phyloP scores from a whole-genome alignment of 2,329 filamentous ascomycete species.

The Fusarium aywerte region DNA sequence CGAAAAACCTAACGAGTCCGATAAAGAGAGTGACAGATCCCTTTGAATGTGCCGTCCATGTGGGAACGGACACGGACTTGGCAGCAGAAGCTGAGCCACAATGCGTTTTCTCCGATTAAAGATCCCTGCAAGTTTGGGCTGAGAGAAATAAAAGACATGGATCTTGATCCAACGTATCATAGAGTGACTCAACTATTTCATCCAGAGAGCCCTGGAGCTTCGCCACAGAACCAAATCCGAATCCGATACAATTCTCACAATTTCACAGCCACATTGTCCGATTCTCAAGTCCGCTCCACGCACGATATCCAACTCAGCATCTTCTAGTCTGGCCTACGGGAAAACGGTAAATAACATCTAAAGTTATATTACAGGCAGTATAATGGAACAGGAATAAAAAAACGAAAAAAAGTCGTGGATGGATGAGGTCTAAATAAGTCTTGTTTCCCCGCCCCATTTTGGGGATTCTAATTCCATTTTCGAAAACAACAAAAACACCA shows the following conservation, averaged over 20 bases:
- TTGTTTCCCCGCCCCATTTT: slow-evolving; percentile 18
- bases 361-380: neutral
- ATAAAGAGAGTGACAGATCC: neutral
- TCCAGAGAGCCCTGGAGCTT: neutral
- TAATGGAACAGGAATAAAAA: slow-evolving; percentile 4
- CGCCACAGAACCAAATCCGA: slow-evolving; percentile 7
- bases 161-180: accelerated
- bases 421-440: slow-evolving; percentile 21
- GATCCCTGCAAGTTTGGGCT: neutral
- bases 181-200: neutral
- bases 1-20: slow-evolving; percentile 1
- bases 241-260: slow-evolving; percentile 1
- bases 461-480: neutral
- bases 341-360: slow-evolving; percentile 2
- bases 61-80: slow-evolving; percentile 31
- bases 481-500: neutral
- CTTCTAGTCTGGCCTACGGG: slow-evolving; percentile 8
- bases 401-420: neutral
- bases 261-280: slow-evolving; percentile 17
- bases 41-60: neutral
- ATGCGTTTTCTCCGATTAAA: neutral
- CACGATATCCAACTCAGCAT: neutral
- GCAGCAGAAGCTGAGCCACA: slow-evolving; percentile 8
- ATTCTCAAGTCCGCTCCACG: slow-evolving; percentile 14
- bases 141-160: neutral